phyloP scores from a whole-genome alignment of 352 stramenopile genomes.

The Blastocystis hominis region DNA sequence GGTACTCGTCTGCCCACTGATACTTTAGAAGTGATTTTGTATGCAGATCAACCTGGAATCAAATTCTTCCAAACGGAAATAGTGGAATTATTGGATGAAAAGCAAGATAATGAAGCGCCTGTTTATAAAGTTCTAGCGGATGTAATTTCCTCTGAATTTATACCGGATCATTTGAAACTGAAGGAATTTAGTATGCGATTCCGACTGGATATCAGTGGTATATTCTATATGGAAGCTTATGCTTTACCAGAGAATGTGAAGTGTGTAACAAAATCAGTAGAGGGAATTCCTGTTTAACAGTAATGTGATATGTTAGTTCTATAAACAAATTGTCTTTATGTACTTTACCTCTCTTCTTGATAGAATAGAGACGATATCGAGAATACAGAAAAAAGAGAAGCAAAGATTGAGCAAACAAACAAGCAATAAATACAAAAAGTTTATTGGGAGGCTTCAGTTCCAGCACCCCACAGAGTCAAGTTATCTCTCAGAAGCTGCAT shows the following conservation, averaged over 20 bases:
- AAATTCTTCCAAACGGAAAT: not conserved
- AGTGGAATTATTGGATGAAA: not conserved
- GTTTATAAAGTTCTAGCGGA: not conserved
- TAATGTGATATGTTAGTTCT: not conserved
- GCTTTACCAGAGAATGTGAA: not conserved
- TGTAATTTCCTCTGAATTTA: not conserved
- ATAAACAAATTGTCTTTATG: not conserved
- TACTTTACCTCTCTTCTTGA: no score
- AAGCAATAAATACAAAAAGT: not conserved
- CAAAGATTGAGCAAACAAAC: not conserved
- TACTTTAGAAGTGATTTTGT: no score
- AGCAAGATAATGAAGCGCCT: not conserved
- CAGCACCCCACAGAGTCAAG: constrained; percentile 93
- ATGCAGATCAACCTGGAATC: not conserved
- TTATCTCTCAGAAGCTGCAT: constrained; percentile 99
- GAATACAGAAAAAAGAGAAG: not conserved
- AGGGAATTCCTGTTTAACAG: not conserved
- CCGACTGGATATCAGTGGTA: not conserved
- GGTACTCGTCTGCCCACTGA: not conserved
- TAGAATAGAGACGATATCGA: not conserved
- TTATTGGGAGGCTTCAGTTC: constrained; percentile 71
- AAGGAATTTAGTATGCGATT: not conserved
- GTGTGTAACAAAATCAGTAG: not conserved
- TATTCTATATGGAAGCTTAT: not conserved
- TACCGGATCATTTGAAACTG: not conserved